A percentile compares a stretch with the other conserved stretches of the same genome.
These are phyloP conservation scores for Raphanus raphanistrum DNA, from an alignment of 345 rosid genomes.

Conservation along the genomic window DNA sequence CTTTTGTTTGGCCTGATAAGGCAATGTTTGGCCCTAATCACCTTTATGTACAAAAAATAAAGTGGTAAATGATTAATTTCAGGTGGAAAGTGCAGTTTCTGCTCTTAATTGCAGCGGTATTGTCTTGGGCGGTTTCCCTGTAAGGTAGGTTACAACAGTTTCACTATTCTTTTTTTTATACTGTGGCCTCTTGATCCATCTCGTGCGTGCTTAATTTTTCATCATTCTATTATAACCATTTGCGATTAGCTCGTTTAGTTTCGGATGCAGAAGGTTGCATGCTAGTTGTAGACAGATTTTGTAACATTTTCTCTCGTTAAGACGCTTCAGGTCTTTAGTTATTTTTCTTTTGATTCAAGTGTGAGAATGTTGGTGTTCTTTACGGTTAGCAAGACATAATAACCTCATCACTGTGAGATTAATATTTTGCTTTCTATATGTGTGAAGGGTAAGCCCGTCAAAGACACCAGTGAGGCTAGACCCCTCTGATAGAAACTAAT, in stretches of 20 bases:
- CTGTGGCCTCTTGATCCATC: background rate
- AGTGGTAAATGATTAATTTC: slow-evolving; percentile 21
- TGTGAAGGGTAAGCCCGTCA: background rate
- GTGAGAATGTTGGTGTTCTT: background rate
- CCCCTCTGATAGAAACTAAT: background rate
- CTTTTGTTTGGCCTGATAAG: background rate
- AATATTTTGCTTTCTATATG: background rate
- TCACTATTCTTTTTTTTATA: background rate
- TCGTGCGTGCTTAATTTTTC: background rate
- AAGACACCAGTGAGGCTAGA: background rate
- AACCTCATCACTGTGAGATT: background rate
- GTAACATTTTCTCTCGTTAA: background rate
- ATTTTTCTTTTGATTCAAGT: background rate
- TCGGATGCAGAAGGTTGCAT: background rate
- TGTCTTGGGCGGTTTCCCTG: slow-evolving; percentile 65
- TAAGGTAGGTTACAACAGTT: slow-evolving; percentile 48
- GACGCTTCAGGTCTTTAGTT: background rate
- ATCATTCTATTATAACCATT: background rate
- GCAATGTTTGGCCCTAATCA: background rate
- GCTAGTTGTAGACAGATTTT: background rate
- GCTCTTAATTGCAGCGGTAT: slow-evolving; percentile 86
- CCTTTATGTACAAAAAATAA: background rate
- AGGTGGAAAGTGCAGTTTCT: slow-evolving; percentile 85
- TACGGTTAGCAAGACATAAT: background rate
- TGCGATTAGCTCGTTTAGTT: background rate